Evolutionary conservation across 1,284 basidiomycete genomes (phyloP), one percentile per base, ranked within the genome.

Genomic region (Apiotrichum porosum): DNA sequence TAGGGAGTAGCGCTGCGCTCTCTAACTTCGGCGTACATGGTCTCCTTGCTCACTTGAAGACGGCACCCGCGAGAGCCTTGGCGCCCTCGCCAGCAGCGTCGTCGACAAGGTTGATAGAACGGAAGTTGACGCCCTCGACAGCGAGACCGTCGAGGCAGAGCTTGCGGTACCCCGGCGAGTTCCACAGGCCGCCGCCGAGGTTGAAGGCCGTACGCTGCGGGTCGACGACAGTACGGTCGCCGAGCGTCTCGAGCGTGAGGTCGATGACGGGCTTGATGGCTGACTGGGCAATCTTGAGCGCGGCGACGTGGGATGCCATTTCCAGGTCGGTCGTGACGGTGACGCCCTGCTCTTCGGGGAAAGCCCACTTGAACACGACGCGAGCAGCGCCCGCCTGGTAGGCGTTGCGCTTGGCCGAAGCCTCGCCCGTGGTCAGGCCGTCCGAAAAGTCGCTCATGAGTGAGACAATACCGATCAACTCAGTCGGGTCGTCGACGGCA

Each of bases 41-140:
- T n/a, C n/a, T n/a, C n/a, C n/a, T n/a, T n/a, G n/a, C n/a, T n/a
- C n/a, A n/a, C n/a, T n/a, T n/a, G n/a, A 63, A 66, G 18, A 60
- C 56, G 1, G 65, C 60, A 9, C 46, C 62, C 0, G 62, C 62
- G 30, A 69, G 42, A 1, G 58, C 68, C 41, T 47, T 53, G 6
- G 64, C 68, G 5, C 66, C 65, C 43, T 60, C 65, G 4, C 61
- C 65, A 1, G 66, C 68, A 5, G 66, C 61, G 51, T 70, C 68
- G 21, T 52, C 50, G 10, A 68, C 61, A 15, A 65, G 49, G 35
- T 62, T 28, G 12, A 65, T 59, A 30, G 49, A 42, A 34, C 55
- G 54, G 53, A 68, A 68, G 17, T 42, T 49, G 17, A 65, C 56
- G 15, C 59, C 61, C 15, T 55, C 34, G 37, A 44, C 44, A 36